phyloP scores from a whole-genome alignment of 169 alveolate genomes.

The Plasmodium cynomolgi region DNA sequence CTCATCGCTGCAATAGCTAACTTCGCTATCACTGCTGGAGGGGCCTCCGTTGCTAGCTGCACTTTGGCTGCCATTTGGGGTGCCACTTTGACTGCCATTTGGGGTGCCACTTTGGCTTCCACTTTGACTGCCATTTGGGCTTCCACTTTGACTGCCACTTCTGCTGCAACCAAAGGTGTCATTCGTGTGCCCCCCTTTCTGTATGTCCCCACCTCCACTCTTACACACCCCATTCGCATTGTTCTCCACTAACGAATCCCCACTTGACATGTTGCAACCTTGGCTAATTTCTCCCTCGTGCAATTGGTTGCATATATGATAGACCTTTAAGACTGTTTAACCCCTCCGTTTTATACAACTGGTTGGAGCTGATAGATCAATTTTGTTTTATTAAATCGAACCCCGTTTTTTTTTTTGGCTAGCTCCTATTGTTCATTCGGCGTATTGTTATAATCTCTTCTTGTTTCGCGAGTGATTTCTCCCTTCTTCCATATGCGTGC shows the following conservation, averaged over 20 bases:
- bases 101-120: not conserved
- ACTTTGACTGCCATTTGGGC: not conserved
- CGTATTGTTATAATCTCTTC: not conserved
- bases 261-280: conserved; percentile 1
- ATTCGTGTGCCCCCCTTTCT: not conserved
- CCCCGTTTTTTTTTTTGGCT: not conserved
- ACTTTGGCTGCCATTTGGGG: not conserved
- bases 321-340: not conserved
- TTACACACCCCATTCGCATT: not conserved
- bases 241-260: not conserved
- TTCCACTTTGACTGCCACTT: not conserved
- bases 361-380: not conserved
- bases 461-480: not conserved
- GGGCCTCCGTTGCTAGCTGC: not conserved
- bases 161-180: not conserved
- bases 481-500: not conserved
- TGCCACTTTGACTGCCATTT: not conserved
- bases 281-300: not conserved
- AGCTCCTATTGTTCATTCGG: not conserved
- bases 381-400: not conserved
- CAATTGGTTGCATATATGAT: not conserved
- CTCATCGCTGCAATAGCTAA: not conserved
- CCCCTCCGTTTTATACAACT: not conserved
- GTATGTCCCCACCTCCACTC: not conserved
- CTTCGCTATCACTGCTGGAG: not conserved